These are phyloP conservation scores for Clavispora vitiphila DNA, from an alignment of 805 yeast species.

Conservation along the genomic window DNA sequence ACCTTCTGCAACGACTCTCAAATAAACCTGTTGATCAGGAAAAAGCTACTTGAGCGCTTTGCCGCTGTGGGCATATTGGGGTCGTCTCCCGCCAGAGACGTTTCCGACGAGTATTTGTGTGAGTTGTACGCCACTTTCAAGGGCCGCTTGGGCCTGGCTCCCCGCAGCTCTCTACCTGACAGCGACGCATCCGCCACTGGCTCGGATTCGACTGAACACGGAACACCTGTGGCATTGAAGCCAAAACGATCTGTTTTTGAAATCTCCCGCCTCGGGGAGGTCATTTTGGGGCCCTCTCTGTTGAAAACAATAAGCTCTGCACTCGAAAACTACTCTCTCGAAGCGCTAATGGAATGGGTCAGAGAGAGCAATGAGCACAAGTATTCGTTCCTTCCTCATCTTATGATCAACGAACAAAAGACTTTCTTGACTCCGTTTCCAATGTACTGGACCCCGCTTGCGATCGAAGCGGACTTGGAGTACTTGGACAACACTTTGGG, in stretches of 20 bases:
- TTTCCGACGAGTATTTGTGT: conserved; percentile 24
- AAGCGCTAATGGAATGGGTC: conserved; percentile 10
- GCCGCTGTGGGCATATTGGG: conserved; percentile 35
- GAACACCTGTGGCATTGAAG: background rate
- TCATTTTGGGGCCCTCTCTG: conserved; percentile 3
- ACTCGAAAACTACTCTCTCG: conserved; percentile 5
- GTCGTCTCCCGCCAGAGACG: conserved; percentile 22
- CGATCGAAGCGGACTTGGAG: conserved; percentile 20
- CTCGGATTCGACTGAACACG: background rate
- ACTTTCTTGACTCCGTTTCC: conserved; percentile 31
- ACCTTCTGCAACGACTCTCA: conserved; percentile 27
- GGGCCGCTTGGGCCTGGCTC: conserved; percentile 15
- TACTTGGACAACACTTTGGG: conserved; percentile 20
- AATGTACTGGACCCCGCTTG: conserved; percentile 36
- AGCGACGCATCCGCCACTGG: background rate
- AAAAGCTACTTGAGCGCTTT: conserved; percentile 31
- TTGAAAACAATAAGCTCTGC: background rate
- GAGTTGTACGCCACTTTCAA: conserved; percentile 31
- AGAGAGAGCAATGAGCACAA: conserved; percentile 14
- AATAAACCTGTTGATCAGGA: conserved; percentile 27
- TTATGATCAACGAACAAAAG: conserved; percentile 19
- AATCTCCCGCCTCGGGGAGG: conserved; percentile 9
- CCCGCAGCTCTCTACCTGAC: conserved; percentile 1
- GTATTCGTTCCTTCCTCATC: conserved; percentile 23
- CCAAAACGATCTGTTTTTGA: conserved; percentile 7